Percentiles rank a stretch among this genome's conserved stretches.
phyloP scores from a whole-genome alignment of 2,329 filamentous ascomycete species.

The Calonectria leucothoes region DNA sequence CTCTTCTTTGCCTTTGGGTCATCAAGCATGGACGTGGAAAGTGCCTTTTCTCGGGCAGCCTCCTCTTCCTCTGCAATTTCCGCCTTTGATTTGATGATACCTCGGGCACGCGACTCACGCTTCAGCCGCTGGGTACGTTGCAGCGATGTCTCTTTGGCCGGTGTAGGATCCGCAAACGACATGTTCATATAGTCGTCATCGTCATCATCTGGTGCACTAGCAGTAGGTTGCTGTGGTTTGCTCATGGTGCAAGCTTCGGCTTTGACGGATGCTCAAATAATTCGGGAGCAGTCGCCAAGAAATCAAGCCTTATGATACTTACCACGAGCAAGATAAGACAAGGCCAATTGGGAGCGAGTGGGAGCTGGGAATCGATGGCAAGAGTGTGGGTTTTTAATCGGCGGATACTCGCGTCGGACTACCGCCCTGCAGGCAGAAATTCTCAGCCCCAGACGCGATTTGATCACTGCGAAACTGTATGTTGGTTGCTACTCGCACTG shows the following conservation, averaged over 20 bases:
- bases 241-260: slow-evolving; percentile 17
- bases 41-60: slow-evolving; percentile 77
- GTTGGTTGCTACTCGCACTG: neutral
- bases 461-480: neutral
- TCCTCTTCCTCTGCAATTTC: slow-evolving; percentile 82
- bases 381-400: neutral
- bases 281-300: no score
- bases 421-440: neutral
- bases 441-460: neutral
- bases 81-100: slow-evolving; percentile 81
- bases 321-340: no score
- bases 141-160: slow-evolving; percentile 65
- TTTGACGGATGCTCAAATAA: neutral
- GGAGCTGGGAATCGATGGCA: neutral
- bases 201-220: slow-evolving; percentile 64
- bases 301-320: no score
- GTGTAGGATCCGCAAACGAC: slow-evolving; percentile 78
- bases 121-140: slow-evolving; percentile 65
- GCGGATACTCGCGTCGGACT: neutral
- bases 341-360: neutral
- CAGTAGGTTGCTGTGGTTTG: slow-evolving; percentile 20
- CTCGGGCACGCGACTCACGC: slow-evolving; percentile 75
- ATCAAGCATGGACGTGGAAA: slow-evolving; percentile 79
- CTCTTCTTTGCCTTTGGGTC: slow-evolving; percentile 68
- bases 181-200: slow-evolving; percentile 99